These are phyloP conservation scores for Picochlorum sp. DNA, from an alignment of 139 green algal species.

Conservation along the genomic window DNA sequence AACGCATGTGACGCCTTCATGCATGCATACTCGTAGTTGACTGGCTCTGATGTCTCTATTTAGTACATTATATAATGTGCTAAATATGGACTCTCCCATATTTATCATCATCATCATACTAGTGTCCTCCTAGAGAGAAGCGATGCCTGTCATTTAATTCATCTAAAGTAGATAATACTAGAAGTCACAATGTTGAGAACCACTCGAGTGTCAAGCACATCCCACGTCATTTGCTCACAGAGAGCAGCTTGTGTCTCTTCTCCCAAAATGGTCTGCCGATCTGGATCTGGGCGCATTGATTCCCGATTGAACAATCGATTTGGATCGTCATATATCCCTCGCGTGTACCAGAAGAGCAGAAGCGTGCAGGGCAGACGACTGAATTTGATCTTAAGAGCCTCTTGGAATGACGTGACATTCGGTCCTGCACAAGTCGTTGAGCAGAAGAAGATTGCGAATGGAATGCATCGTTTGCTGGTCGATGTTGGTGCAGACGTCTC, in stretches of 20 bases:
- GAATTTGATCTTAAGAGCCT: neutral
- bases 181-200: too few species aligned
- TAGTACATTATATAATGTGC: too few species aligned
- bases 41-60: too few species aligned
- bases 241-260: neutral
- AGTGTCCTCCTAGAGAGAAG: too few species aligned
- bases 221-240: neutral
- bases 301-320: neutral
- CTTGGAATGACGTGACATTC: neutral
- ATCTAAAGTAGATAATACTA: too few species aligned
- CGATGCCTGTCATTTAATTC: too few species aligned
- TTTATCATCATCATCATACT: too few species aligned
- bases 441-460: slow-evolving; percentile 10
- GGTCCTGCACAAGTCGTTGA: slow-evolving; percentile 6
- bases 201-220: too few species aligned
- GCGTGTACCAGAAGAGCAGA: neutral
- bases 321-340: too few species aligned
- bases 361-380: neutral
- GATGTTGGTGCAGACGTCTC: slow-evolving; percentile 47
- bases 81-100: too few species aligned
- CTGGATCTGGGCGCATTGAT: neutral
- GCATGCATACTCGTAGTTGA: too few species aligned
- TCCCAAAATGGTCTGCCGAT: neutral
- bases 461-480: slow-evolving; percentile 47
- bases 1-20: too few species aligned